phyloP scores from a whole-genome alignment of 2,329 filamentous ascomycete species.

The Peltaster fructicola region DNA sequence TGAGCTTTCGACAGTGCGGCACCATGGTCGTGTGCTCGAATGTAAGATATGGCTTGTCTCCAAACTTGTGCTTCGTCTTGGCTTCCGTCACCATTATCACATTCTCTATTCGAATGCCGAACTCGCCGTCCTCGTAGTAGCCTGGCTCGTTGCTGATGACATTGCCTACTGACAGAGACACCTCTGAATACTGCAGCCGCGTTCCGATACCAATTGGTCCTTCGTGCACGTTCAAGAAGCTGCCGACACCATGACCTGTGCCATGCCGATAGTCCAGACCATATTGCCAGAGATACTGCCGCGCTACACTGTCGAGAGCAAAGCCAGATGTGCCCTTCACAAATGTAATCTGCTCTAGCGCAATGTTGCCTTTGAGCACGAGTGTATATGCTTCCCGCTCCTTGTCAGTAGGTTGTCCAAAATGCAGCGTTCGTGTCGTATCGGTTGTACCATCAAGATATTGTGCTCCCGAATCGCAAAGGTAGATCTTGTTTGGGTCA shows the following conservation, averaged over 20 bases:
- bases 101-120: constrained; percentile 93
- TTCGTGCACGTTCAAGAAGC: constrained; percentile 91
- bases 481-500: constrained; percentile 70
- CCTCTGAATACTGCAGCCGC: constrained; percentile 76
- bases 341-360: constrained; percentile 69
- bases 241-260: constrained; percentile 89
- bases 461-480: constrained; percentile 96
- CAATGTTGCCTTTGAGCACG: constrained; percentile 86
- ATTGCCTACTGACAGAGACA: constrained; percentile 76
- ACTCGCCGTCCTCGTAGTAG: constrained; percentile 90
- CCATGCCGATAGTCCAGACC: constrained; percentile 92
- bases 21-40: constrained; percentile 98
- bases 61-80: constrained; percentile 74
- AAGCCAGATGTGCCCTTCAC: constrained; percentile 92
- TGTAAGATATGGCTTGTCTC: constrained; percentile 81
- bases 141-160: constrained; percentile 90
- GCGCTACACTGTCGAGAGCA: constrained; percentile 71
- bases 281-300: constrained; percentile 83
- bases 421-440: constrained; percentile 84
- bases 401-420: constrained; percentile 63
- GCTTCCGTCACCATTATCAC: constrained; percentile 79
- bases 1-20: constrained; percentile 77
- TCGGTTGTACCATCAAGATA: constrained; percentile 93
- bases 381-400: constrained; percentile 85
- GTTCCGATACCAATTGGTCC: constrained; percentile 94